Conservation (phyloP, 2,329 filamentous ascomycete genomes). For the Aspergillus ustus region DNA sequence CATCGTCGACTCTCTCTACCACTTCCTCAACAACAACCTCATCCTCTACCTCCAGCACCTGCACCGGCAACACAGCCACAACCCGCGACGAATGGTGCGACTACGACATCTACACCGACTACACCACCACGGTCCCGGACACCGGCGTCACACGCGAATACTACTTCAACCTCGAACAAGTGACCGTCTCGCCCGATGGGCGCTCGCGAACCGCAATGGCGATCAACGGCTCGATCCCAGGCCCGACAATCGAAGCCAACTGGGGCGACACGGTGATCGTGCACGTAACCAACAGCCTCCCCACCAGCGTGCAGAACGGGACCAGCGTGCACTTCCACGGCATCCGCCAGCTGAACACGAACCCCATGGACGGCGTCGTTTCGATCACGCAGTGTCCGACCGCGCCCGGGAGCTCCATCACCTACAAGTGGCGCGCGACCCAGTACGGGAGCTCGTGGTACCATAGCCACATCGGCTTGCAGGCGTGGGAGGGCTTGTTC, state of each 20-base stretch:
- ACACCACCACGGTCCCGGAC: slow-evolving; percentile 28
- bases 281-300: slow-evolving; percentile 59
- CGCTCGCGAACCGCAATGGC: slow-evolving; percentile 52
- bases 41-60: slow-evolving; percentile 3
- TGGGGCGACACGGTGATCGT: slow-evolving; percentile 63
- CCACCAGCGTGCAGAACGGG: slow-evolving; percentile 25
- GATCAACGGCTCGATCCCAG: slow-evolving; percentile 69
- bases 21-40: background rate
- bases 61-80: slow-evolving; percentile 28
- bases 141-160: slow-evolving; percentile 25
- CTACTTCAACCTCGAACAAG: slow-evolving; percentile 23
- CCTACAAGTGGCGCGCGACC: slow-evolving; percentile 42
- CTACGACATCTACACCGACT: slow-evolving; percentile 40
- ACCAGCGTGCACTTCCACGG: slow-evolving; percentile 41
- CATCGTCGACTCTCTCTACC: background rate
- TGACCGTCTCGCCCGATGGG: slow-evolving; percentile 25
- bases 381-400: slow-evolving; percentile 47
- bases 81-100: slow-evolving; percentile 36
- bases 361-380: slow-evolving; percentile 37
- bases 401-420: slow-evolving; percentile 39
- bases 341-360: slow-evolving; percentile 37
- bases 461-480: slow-evolving; percentile 42
- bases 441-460: slow-evolving; percentile 44
- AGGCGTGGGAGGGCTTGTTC: slow-evolving; percentile 58
- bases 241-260: slow-evolving; percentile 67